Evolutionary conservation across 805 yeast genomes (phyloP).

Genomic region (Ascoidea tarda): DNA sequence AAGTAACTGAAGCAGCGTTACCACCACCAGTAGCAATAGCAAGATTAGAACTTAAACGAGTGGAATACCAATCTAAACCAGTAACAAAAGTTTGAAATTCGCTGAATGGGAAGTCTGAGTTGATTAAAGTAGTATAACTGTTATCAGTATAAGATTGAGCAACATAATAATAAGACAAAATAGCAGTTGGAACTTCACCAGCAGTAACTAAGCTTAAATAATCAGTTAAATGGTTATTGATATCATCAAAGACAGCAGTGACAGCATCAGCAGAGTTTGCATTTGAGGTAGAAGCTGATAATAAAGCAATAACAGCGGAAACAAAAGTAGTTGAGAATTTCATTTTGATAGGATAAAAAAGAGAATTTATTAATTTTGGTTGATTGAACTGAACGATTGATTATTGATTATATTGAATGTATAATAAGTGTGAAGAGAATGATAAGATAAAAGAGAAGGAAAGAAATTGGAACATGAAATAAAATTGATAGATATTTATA

Average conservation of each 20-base stretch:
- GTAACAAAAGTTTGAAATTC: constrained; percentile 6
- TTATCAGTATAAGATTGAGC: constrained; percentile 28
- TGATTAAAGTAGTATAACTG: constrained; percentile 27
- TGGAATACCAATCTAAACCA: constrained; percentile 6
- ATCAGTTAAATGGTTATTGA: not conserved
- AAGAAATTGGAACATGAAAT: no score
- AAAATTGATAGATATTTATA: no score
- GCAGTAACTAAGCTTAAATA: not conserved
- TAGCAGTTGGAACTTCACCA: constrained; percentile 14
- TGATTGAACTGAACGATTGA: no score
- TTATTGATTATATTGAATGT: no score
- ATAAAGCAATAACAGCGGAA: not conserved
- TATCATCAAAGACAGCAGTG: not conserved
- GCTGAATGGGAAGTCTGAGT: constrained; percentile 11
- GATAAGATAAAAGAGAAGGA: no score
- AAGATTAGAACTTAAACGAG: constrained; percentile 1
- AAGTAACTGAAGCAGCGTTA: not conserved
- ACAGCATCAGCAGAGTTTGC: not conserved
- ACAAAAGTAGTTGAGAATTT: not conserved
- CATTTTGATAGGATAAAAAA: not conserved
- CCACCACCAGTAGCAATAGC: not conserved
- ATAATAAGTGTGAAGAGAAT: no score
- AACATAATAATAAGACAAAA: constrained; percentile 19
- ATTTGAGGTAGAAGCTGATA: not conserved
- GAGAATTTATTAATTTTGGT: no score